phyloP scores from a whole-genome alignment of 2,329 filamentous ascomycete genomes.

The Fusarium sulawesiense region DNA sequence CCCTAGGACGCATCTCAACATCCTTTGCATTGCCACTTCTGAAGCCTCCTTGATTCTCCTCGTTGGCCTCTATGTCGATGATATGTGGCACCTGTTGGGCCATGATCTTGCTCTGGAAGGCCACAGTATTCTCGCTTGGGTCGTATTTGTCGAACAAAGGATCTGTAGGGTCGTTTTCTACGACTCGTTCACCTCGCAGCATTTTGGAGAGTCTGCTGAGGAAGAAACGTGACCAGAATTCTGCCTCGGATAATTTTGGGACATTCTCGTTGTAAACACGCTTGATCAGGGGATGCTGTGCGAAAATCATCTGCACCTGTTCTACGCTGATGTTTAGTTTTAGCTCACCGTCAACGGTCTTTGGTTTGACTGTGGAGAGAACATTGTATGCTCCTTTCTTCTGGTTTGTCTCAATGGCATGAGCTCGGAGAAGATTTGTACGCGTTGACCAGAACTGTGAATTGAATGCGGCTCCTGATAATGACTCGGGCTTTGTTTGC shows the following conservation, averaged over 20 bases:
- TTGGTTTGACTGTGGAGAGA: slow-evolving; percentile 85
- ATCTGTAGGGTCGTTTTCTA: slow-evolving; percentile 80
- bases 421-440: slow-evolving; percentile 84
- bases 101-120: slow-evolving; percentile 64
- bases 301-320: slow-evolving; percentile 92
- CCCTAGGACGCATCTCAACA: slow-evolving; percentile 84
- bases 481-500: slow-evolving; percentile 83
- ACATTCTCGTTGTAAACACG: slow-evolving; percentile 94
- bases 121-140: slow-evolving; percentile 72
- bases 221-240: slow-evolving; percentile 97
- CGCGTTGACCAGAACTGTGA: slow-evolving; percentile 95
- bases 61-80: slow-evolving; percentile 93
- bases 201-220: slow-evolving; percentile 90
- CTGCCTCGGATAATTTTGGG: slow-evolving; percentile 78
- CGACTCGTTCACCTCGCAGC: slow-evolving; percentile 87
- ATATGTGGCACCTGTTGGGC: slow-evolving; percentile 83
- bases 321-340: slow-evolving; percentile 89
- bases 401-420: slow-evolving; percentile 90
- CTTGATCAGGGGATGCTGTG: slow-evolving; percentile 90
- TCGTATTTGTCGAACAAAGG: slow-evolving; percentile 88
- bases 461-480: slow-evolving; percentile 84
- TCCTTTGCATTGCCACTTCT: slow-evolving; percentile 87
- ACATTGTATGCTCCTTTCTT: slow-evolving; percentile 93
- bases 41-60: slow-evolving; percentile 90
- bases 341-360: slow-evolving; percentile 63